Percentiles rank a stretch among this genome's conserved stretches.
phyloP scores from a whole-genome alignment of 2,329 filamentous ascomycete species.

The Fusarium verticillioides region DNA sequence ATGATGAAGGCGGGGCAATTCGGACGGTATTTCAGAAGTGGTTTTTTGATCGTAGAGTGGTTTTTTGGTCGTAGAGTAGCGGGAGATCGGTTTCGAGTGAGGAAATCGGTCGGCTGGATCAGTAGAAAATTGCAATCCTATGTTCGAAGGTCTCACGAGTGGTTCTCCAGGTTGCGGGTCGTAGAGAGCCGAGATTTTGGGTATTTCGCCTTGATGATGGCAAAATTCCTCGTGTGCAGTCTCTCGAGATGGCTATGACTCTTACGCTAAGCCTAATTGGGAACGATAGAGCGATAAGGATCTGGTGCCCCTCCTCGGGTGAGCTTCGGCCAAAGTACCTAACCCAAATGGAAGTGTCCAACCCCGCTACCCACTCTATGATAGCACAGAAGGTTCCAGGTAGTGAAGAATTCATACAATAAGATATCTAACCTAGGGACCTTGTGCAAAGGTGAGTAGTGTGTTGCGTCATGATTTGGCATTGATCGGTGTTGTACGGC shows the following conservation, averaged over 20 bases:
- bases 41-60: slow-evolving; percentile 36
- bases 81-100: slow-evolving; percentile 18
- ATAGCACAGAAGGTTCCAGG: not conserved
- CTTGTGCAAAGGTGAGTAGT: not conserved
- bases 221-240: slow-evolving; percentile 58
- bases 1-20: slow-evolving; percentile 56
- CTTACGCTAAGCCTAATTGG: slow-evolving; percentile 52
- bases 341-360: not conserved
- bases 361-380: not conserved
- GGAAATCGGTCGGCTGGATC: slow-evolving; percentile 23
- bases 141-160: slow-evolving; percentile 20
- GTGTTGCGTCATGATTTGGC: not conserved
- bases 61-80: slow-evolving; percentile 34
- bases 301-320: slow-evolving; percentile 50
- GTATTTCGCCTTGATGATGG: slow-evolving; percentile 51
- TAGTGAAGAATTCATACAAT: not conserved
- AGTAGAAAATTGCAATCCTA: slow-evolving; percentile 38
- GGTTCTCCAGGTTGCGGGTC: slow-evolving; percentile 34
- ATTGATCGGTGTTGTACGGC: not conserved
- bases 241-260: slow-evolving; percentile 51
- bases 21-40: slow-evolving; percentile 31
- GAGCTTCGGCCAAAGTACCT: slow-evolving; percentile 39
- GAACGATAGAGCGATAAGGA: slow-evolving; percentile 54
- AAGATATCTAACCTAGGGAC: not conserved
- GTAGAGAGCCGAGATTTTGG: slow-evolving; percentile 38